Evolutionary conservation across 2,329 filamentous ascomycete species (phyloP).

Genomic region (Apiospora aurea): DNA sequence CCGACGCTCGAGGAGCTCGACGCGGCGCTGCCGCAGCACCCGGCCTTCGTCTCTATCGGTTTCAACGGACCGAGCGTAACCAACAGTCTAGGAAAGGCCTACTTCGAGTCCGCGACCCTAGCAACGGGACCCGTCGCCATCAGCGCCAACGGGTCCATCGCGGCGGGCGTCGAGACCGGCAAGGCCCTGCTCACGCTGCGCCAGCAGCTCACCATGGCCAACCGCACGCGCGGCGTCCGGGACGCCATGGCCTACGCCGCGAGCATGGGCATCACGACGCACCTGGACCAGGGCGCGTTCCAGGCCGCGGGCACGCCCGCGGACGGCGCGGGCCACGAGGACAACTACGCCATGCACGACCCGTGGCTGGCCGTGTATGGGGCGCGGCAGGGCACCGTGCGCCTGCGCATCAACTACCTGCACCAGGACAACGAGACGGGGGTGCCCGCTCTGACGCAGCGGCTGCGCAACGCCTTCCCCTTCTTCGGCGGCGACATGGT

Average conservation of each 20-base stretch:
- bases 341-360: slow-evolving; percentile 37
- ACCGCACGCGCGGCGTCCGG: slow-evolving; percentile 34
- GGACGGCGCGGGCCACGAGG: slow-evolving; percentile 38
- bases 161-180: slow-evolving; percentile 35
- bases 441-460: slow-evolving; percentile 32
- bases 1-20: slow-evolving; percentile 40
- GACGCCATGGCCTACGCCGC: slow-evolving; percentile 40
- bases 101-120: slow-evolving; percentile 31
- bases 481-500: slow-evolving; percentile 40
- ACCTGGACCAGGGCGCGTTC: slow-evolving; percentile 41
- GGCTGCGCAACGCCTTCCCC: slow-evolving; percentile 37
- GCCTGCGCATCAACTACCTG: slow-evolving; percentile 40
- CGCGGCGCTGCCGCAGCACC: slow-evolving; percentile 33
- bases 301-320: slow-evolving; percentile 34
- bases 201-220: slow-evolving; percentile 32
- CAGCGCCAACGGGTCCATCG: slow-evolving; percentile 34
- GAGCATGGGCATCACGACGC: slow-evolving; percentile 39
- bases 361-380: slow-evolving; percentile 38
- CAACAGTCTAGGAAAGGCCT: slow-evolving; percentile 36
- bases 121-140: slow-evolving; percentile 26
- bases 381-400: slow-evolving; percentile 30
- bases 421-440: slow-evolving; percentile 34
- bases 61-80: slow-evolving; percentile 37
- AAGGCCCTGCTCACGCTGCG: slow-evolving; percentile 37
- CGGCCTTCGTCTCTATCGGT: slow-evolving; percentile 35